A percentile compares a stretch with the other conserved stretches of the same genome.
Conservation (phyloP, 176 grass and related monocot genomes). For the Triticum dicoccoides region DNA sequence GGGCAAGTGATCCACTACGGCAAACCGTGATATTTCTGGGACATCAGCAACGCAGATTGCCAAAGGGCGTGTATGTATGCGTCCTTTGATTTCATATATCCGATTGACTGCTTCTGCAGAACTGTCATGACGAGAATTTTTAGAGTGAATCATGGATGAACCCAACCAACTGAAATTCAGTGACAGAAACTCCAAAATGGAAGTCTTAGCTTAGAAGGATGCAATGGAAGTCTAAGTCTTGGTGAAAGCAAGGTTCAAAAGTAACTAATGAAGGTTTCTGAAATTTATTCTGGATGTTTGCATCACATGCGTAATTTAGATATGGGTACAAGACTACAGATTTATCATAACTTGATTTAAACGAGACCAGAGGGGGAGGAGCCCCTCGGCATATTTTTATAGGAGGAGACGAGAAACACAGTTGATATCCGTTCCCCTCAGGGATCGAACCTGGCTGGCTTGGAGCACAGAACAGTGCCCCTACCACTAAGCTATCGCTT, state of each 20-base stretch:
- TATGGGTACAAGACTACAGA: not conserved
- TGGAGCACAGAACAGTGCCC: too few species aligned
- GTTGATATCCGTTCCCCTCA: too few species aligned
- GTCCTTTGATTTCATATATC: slow-evolving; percentile 97
- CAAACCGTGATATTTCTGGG: slow-evolving; percentile 73
- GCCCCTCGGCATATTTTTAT: too few species aligned
- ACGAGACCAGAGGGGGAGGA: too few species aligned
- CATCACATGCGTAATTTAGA: not conserved
- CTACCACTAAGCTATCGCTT: too few species aligned
- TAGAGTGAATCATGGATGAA: slow-evolving; percentile 26
- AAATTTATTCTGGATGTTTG: slow-evolving; percentile 12
- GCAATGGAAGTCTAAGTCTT: not conserved
- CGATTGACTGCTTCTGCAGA: slow-evolving; percentile 76
- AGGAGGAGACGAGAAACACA: too few species aligned
- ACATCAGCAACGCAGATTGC: slow-evolving; percentile 94
- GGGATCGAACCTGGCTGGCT: too few species aligned
- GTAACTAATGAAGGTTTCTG: not conserved
- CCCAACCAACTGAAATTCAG: not conserved
- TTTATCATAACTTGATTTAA: slow-evolving; percentile 1
- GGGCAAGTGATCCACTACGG: slow-evolving; percentile 74
- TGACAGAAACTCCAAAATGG: not conserved
- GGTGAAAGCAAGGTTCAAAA: not conserved
- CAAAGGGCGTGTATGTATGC: slow-evolving; percentile 67
- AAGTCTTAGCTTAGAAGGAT: not conserved
- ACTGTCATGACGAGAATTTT: slow-evolving; percentile 51